Evolutionary conservation across 306 rosid genomes (phyloP).

Genomic region (Cucurbita argyrosperma): DNA sequence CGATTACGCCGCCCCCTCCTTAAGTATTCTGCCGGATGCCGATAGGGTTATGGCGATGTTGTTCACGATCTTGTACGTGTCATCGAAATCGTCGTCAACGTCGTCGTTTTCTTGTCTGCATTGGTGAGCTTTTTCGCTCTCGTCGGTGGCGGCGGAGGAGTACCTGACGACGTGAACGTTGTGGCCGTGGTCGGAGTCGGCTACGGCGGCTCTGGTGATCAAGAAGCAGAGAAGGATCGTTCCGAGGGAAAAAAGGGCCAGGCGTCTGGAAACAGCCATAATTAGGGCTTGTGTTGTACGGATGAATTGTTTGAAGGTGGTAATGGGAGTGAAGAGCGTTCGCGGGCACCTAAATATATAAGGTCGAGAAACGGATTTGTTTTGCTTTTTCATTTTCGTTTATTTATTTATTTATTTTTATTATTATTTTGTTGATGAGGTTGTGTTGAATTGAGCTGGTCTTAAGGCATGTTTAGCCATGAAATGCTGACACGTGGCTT

Average conservation of each 20-base stretch:
- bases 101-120: constrained; percentile 15
- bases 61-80: constrained; percentile 17
- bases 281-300: neutral
- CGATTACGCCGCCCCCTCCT: too few relatives aligned
- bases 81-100: constrained; percentile 1
- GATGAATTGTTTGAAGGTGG: neutral
- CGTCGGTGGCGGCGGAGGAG: neutral
- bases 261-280: constrained; percentile 22
- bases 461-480: neutral
- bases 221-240: constrained; percentile 15
- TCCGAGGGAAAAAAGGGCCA: constrained; percentile 10
- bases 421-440: neutral
- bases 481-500: neutral
- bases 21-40: neutral
- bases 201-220: constrained; percentile 11
- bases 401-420: neutral
- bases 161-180: constrained; percentile 5
- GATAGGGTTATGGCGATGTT: neutral
- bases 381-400: neutral
- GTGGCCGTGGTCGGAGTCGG: neutral
- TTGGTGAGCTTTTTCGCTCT: constrained; percentile 7
- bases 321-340: neutral
- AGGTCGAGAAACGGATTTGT: neutral
- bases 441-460: constrained; percentile 1
- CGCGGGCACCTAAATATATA: neutral